Base-by-base conservation (phyloP, 1,139 yeast species). In the Ogataea hybrid region DNA sequence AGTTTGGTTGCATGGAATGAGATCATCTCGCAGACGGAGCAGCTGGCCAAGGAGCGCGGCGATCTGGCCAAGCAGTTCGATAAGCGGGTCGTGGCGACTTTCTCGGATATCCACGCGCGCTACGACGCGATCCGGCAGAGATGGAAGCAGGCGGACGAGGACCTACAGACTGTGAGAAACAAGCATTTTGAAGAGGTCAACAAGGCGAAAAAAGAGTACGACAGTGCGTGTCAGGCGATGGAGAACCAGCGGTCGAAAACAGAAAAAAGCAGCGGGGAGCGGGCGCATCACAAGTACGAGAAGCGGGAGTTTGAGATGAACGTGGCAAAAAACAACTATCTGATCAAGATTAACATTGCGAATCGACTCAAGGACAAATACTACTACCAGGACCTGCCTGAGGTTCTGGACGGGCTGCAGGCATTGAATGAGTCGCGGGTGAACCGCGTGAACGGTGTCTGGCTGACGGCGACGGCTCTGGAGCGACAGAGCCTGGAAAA, bases 1-100 rank as follows among this genome's bases (percentile, higher is more conserved):
- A 75, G 88, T n/a, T 67, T 90, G 51, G 96, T 88, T n/a, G 79
- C 95, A 4, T 92, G 98, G 98, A 86, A 81, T 36, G 95, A 88
- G 52, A 78, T 92, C 11, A 71, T 92, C 48, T 76, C 87, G 5
- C 95, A 88, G 59, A 87, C 97, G 0, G 97, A 90, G 61, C 70
- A 75, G 22, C 76, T 87, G 35, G 84, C 96, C 22, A 77, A 74
- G 41, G 95, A 87, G 56, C 81, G 79, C 54, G 61, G 64, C 27
- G 65, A 72, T 36, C 71, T 90, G 37, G 72, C 84, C n/a, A 68
- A 69, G 34, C 94, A 86, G 45, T 64, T 92, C 42, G 73, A 69
- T 12, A 53, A 70, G 37, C 81, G 81, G 51, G 70, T 88, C 9
- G 79, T 84, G 5, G 83, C 78, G 41, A 88, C 83, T 57, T 59